phyloP scores from a whole-genome alignment of 2,329 filamentous ascomycete genomes.

The Paraphoma chrysanthemicola region DNA sequence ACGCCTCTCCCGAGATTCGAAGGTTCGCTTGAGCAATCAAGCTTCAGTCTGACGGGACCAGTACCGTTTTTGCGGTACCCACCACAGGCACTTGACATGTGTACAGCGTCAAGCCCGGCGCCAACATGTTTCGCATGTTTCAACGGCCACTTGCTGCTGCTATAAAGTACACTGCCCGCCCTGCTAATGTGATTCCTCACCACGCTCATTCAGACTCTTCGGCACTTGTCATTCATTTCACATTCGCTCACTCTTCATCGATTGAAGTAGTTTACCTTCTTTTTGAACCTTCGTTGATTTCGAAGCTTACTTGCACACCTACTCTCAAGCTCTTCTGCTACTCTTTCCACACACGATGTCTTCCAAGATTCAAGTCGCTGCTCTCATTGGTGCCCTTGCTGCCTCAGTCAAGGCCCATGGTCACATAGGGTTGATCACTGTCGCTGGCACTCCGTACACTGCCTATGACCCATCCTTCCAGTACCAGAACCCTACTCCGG shows the following conservation, averaged over 20 bases:
- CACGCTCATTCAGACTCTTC: constrained; percentile 30
- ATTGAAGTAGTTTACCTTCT: constrained; percentile 35
- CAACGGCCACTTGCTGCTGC: constrained; percentile 4
- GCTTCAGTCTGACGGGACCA: constrained; percentile 13
- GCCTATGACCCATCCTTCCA: constrained; percentile 52
- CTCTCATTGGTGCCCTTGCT: constrained; percentile 41
- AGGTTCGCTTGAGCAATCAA: constrained; percentile 15
- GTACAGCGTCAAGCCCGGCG: constrained; percentile 4
- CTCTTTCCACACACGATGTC: constrained; percentile 29
- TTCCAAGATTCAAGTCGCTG: constrained; percentile 38
- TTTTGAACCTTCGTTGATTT: constrained; percentile 33
- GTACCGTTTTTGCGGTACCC: constrained; percentile 9
- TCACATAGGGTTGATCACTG: constrained; percentile 50
- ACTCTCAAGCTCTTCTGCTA: constrained; percentile 7
- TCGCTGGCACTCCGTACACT: constrained; percentile 55
- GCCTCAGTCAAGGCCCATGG: constrained; percentile 55
- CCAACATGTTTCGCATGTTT: constrained; percentile 6
- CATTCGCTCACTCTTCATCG: constrained; percentile 11
- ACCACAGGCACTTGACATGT: constrained; percentile 14
- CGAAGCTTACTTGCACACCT: constrained; percentile 27
- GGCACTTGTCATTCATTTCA: constrained; percentile 32
- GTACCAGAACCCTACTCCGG: constrained; percentile 41
- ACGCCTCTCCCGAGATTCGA: constrained; percentile 5
- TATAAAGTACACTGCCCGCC: constrained; percentile 18
- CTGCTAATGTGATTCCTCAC: constrained; percentile 6